Evolutionary conservation across 1,284 basidiomycete species (phyloP), one percentile per base, ranked within the genome.

Genomic region (Leucoagaricus sp.): DNA sequence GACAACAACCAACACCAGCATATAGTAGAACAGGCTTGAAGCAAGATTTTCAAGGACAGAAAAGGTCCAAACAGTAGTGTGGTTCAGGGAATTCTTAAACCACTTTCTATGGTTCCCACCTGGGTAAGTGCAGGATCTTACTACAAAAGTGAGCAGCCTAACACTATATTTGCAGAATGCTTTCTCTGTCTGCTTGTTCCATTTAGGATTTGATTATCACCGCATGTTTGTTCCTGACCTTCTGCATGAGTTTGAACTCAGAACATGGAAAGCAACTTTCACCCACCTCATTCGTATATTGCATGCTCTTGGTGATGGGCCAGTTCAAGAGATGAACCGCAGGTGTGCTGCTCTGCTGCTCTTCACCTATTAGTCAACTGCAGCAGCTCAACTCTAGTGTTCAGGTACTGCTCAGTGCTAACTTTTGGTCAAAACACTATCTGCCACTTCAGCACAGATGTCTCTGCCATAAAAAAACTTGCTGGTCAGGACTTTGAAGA

Each of bases 401-500:
- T 10, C 29, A 56, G 69, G 36, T 73, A 64, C 55, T 62, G 65
- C 1, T 15, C 33, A 17, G 49, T 70, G 13, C 65, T 70, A 1
- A 63, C 61, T 19, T 68, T 67, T 61, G 64, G 72, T 2, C 45
- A 53, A 31, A 45, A 53, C 13, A 67, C 63, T 10, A 68, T 66
- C 15, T 51, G 58, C 7, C 31, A 47, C 26, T 65, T 66, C 58
- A 21, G 29, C 15, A 49, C 8, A 4, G 61, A 65, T 59, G 55
- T 52, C 3, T 61, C 61, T 0, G 62, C 42, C 0, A 63, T 64
- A 57, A 67, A 63, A 53, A 64, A 67, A 49, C 58, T 72, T 0
- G 69, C 72, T 9, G 72, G 68, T 0, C 60, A 67, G 2, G 69
- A 76, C 51, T 77, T 65, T 49, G 71, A 75, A 49, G 69, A 70